phyloP scores from a whole-genome alignment of 2,329 filamentous ascomycete genomes.

The Atkinsonella texensis region DNA sequence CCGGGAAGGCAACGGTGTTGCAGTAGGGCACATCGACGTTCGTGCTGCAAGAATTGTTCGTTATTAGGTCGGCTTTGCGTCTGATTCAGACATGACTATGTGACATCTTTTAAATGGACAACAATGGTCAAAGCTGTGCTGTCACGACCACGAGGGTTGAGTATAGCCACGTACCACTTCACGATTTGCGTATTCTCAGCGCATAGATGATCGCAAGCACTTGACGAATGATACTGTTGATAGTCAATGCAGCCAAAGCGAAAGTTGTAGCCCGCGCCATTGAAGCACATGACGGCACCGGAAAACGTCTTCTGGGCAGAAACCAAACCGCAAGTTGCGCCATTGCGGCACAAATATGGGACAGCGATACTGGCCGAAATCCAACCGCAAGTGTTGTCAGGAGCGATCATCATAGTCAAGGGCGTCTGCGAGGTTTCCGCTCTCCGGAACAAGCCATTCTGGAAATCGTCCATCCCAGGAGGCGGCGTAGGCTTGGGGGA shows the following conservation, averaged over 20 bases:
- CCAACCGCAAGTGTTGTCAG: conserved; percentile 40
- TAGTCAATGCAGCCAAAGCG: conserved; percentile 28
- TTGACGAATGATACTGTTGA: conserved; percentile 19
- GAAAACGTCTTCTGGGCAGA: conserved; percentile 15
- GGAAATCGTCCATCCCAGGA: conserved; percentile 22
- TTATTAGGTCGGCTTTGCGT: not conserved
- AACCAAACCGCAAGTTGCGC: conserved; percentile 28
- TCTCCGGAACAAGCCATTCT: not conserved
- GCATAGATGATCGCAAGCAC: conserved; percentile 29
- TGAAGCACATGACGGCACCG: conserved; percentile 33
- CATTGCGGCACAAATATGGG: conserved; percentile 26
- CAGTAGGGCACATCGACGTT: conserved; percentile 25
- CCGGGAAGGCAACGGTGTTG: conserved; percentile 31
- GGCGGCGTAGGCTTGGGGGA: conserved; percentile 30
- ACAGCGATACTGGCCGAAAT: conserved; percentile 28
- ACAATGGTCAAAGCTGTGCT: not conserved
- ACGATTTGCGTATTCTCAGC: conserved; percentile 26
- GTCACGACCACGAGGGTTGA: not conserved
- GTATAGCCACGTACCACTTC: conserved; percentile 29
- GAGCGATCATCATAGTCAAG: conserved; percentile 25
- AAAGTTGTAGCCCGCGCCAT: conserved; percentile 20
- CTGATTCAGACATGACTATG: not conserved
- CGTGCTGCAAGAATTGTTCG: conserved; percentile 20
- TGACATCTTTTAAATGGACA: not conserved
- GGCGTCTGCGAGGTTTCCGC: not conserved